Evolutionary conservation across 2,329 filamentous ascomycete genomes (phyloP), one percentile per base, ranked within the genome.

Genomic region (Cordyceps tenuipes): DNA sequence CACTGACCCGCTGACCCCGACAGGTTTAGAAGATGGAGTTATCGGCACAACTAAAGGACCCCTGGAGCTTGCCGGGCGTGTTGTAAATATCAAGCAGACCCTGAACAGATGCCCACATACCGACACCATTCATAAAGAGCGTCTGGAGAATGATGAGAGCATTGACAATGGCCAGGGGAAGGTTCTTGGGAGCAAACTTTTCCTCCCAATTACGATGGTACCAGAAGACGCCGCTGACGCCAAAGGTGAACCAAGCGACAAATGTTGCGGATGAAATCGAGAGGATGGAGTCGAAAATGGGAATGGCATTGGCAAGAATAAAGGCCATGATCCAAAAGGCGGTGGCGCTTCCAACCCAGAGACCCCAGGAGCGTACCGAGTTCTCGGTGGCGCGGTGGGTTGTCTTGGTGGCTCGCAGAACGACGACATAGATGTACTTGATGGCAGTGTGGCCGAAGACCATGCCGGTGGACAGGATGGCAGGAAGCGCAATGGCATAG

Each of bases 191-290:
- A 52, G 53, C 65, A 51, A 71, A 70, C 54, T 68, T 66, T 47
- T 66, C 61, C 52, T 68, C 64, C 70, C 70, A 71, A 68, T 73
- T 72, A 61, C 71, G 67, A 64, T 71, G 69, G 65, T 73, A 69
- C 72, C 71, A 73, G 61, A 71, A 71, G 48, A 73, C 64, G 62
- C 64, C 70, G 55, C 67, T 68, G 66, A 73, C 67, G 57, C 72
- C 71, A 64, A 73, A 73, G 31, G 71, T 72, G 63, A 71, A 72
- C 71, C 71, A 73, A 0, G 71, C 70, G 54, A 73, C 69, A 62
- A 71, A 70, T 31, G 70, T 71, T 15, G 72, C 71, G 5, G 69
- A 71, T 26, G 72, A 68, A 47, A 74, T 72, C 34, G 69, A 68
- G 44, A 74, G 60, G 64, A 74, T 73, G 10, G 71, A 73, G 65